Evolutionary conservation across 129 eudicot genomes (phyloP), one percentile per base, ranked within the genome.

Genomic region (Glebionis coronaria): DNA sequence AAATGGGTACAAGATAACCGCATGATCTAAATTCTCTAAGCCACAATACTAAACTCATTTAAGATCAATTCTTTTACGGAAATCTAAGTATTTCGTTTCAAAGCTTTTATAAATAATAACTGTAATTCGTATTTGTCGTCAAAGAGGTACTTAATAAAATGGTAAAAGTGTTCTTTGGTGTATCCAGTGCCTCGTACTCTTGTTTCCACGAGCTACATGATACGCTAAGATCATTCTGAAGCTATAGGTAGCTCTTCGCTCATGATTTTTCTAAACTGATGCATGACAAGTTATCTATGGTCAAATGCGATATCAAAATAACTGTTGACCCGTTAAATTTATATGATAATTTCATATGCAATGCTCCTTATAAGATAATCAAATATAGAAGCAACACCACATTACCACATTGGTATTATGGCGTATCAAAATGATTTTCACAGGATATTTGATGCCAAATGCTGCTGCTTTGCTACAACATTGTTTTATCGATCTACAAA

Each of bases 21-120:
- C 71, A 82, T 84, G 88, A 75, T 82, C 59, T 88, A 88, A 88
- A 76, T 88, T 88, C 69, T 69, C 58, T 50, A 75, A 56, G 78
- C 54, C 84, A 73, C 84, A 84, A 47, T 81, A n/a, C 71, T 81
- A 63, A 73, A 21, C 13, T 59, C 19, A 59, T 59, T 63, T 20
- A 59, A 59, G 23, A 59, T 59, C 13, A 54, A 56, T 56, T 54
- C 29, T 18, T 20, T 54, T 54, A 54, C 20, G 4, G 27, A 12
- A 3, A 12, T 54, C 27, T 23, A 23, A 0, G 25, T 27, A 54
- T 54, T 56, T 3, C 12, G 18, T 25, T 57, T 27, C 40, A 25
- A 56, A 0, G 11, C 2, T 28, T 6, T 59, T 1, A 59, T 4
- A 12, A 12, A 12, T 27, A 0, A 2, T 57, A n/a, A n/a, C n/a